Base-by-base conservation (phyloP, 2,329 filamentous ascomycete genomes). In the Fusarium goolgardi region DNA sequence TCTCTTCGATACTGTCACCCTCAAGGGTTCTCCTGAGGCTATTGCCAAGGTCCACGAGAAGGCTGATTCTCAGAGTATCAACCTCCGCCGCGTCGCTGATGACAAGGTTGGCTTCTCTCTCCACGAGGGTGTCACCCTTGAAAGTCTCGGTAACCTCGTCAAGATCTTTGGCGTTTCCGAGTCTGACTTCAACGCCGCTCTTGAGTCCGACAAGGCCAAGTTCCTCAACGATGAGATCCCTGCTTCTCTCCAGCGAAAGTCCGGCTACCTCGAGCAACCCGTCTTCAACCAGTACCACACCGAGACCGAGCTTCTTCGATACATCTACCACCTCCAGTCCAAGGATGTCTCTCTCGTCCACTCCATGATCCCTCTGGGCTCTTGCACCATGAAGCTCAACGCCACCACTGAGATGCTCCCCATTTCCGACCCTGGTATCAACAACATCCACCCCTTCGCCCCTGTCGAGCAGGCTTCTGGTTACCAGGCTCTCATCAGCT, bases 361-460 rank as follows among this genome's bases (percentile, higher is more conserved):
- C 81, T 97, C 94, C 9, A 98, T 98, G 95, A 98, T 97, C 65
- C 93, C 95, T 3, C 87, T 98, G 4, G 95, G 95, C 16, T 97
- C 95, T 3, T 98, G 95, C 84, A 98, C 95, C 11, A 97, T 98
- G 95, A 97, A 98, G 84, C 88, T 97, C 52, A 97, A 98, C 78
- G 92, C 92, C 49, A 96, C 94, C 9, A 92, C 93, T 1, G 93
- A 97, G 81, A 97, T 98, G 95, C 86, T 91, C 12, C 90, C 94
- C 9, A 84, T 97, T 56, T 70, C 72, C 23, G 69, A 72, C 50
- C 72, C 72, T 2, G 63, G 59, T 35, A 70, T 74, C 41, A 59
- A 91, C 46, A 88, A 90, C 67, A 84, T 97, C 41, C 95, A 98
- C 80, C 95, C 95, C 1, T 94, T 94, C 74, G 87, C 90, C 29